phyloP scores from a whole-genome alignment of 768 basidiomycete species.

The Obba rivulosa region DNA sequence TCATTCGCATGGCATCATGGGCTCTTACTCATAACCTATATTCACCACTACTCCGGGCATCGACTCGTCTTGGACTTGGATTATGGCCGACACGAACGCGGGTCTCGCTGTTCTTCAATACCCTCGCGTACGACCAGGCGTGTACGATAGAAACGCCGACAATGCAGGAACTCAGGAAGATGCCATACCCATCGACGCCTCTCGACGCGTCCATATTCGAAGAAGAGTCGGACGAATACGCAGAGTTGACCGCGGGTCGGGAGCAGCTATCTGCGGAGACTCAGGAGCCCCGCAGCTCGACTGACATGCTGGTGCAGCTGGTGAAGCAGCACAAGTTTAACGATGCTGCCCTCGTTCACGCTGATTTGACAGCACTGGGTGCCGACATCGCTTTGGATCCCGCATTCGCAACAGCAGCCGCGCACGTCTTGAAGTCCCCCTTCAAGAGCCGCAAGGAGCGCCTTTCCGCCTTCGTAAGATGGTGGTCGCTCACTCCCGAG shows the following conservation, averaged over 20 bases:
- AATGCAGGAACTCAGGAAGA: constrained; percentile 28
- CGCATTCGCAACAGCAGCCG: constrained; percentile 25
- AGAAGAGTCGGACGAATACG: constrained; percentile 28
- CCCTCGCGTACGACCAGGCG: no score
- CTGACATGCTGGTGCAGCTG: constrained; percentile 20
- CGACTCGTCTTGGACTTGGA: no score
- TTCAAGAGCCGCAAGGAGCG: constrained; percentile 12
- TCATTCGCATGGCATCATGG: no score
- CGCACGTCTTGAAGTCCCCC: constrained; percentile 23
- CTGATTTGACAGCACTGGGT: constrained; percentile 34
- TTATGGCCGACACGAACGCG: no score
- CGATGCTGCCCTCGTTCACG: constrained; percentile 32
- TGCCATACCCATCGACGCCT: constrained; percentile 28
- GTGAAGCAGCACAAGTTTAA: constrained; percentile 25
- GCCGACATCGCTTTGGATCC: constrained; percentile 30
- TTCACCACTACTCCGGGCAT: no score
- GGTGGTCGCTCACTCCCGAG: constrained; percentile 40
- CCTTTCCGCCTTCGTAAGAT: constrained; percentile 26
- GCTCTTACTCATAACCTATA: no score
- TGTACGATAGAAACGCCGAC: constrained; percentile 25
- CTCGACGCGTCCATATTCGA: constrained; percentile 35
- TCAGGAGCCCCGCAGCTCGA: constrained; percentile 6
- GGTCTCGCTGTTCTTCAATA: no score
- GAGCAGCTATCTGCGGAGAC: constrained; percentile 4
- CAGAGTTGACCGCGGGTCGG: constrained; percentile 1